Percentiles rank a stretch among this genome's conserved stretches.
These are phyloP conservation scores for Cynara cardunculus DNA, from an alignment of 129 eudicot species.

Conservation along the genomic window DNA sequence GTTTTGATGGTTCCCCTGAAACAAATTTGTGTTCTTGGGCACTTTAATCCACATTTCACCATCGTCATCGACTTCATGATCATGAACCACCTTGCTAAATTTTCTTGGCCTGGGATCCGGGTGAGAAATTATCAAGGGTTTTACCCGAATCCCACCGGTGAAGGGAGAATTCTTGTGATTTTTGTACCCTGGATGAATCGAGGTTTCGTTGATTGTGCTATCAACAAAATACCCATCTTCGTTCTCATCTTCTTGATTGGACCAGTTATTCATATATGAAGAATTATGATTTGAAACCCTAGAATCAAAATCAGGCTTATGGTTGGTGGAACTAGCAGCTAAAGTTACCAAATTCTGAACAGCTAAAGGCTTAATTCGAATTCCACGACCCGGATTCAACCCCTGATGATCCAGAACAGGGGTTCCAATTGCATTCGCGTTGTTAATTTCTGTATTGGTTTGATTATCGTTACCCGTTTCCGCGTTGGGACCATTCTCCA, in stretches of 20 bases:
- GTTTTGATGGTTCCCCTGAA: conserved; percentile 1
- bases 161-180: conserved; percentile 2
- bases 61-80: conserved; percentile 28
- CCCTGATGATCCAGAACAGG: conserved; percentile 6
- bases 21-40: conserved; percentile 26
- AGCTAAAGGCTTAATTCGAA: conserved; percentile 32
- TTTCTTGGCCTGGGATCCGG: conserved; percentile 28
- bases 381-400: conserved; percentile 34
- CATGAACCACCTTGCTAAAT: conserved; percentile 32
- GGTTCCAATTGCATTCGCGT: not conserved
- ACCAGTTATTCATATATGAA: conserved; percentile 28
- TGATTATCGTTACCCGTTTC: conserved; percentile 8
- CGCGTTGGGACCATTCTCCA: conserved; percentile 61
- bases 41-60: conserved; percentile 51
- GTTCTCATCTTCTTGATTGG: conserved; percentile 16
- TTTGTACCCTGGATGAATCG: conserved; percentile 6
- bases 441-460: not conserved
- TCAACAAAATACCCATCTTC: conserved; percentile 27
- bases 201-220: conserved; percentile 7
- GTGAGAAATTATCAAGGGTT: conserved; percentile 9
- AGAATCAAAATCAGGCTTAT: conserved; percentile 25
- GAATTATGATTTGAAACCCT: conserved; percentile 31
- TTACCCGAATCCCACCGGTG: conserved; percentile 23
- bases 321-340: conserved; percentile 20
- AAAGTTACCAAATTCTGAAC: conserved; percentile 32